Percentiles rank a stretch among this genome's conserved stretches.
These are phyloP conservation scores for Amaranthus tricolor DNA, from an alignment of 179 eudicot species.

Conservation along the genomic window DNA sequence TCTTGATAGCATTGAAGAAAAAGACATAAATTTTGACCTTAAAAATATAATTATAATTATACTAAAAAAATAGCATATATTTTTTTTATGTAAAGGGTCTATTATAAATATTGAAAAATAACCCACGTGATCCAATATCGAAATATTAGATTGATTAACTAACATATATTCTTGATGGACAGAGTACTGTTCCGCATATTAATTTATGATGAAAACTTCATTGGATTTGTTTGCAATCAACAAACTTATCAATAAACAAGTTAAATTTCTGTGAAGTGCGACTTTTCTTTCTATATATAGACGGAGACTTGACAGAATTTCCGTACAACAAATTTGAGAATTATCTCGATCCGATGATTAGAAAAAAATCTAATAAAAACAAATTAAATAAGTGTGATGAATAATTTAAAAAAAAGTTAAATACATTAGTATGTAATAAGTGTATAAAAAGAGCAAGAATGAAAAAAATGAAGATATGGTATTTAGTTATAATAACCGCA, in stretches of 20 bases:
- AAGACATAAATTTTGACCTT: neutral
- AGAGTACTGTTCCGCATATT: no score
- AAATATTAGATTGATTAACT: no score
- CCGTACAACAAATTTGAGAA: slow-evolving; percentile 11
- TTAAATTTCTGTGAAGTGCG: neutral
- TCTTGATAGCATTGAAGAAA: neutral
- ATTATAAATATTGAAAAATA: no score
- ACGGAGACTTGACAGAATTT: slow-evolving; percentile 53
- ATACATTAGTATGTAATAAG: neutral
- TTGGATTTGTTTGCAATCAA: no score
- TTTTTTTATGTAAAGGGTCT: neutral
- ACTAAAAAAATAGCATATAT: neutral
- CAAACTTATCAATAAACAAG: neutral
- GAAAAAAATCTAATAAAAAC: neutral
- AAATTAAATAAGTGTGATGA: slow-evolving; percentile 4
- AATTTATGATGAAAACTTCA: no score
- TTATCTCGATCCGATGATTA: no score
- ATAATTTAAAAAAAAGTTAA: neutral
- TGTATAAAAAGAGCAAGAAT: neutral
- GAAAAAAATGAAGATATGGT: neutral
- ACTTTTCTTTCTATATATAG: slow-evolving; percentile 29
- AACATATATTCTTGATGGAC: no score
- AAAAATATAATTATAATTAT: no score
- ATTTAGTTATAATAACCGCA: slow-evolving; percentile 21
- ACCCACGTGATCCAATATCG: no score